phyloP scores from a whole-genome alignment of 139 green algal species.

The Chlamydomonas sphaeroides region DNA sequence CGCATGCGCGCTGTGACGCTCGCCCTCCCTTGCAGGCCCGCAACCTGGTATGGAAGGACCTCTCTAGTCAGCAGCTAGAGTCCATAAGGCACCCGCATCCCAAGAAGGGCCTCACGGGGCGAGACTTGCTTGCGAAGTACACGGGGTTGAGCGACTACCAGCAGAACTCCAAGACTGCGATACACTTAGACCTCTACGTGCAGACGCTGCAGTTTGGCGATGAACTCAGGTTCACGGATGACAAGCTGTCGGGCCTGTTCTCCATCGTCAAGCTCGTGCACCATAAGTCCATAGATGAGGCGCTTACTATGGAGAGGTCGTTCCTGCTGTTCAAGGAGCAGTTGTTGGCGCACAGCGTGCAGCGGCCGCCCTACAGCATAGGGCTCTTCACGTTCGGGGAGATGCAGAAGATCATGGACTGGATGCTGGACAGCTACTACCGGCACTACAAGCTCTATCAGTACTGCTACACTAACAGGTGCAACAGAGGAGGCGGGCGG shows the following conservation, averaged over 20 bases:
- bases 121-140: slow-evolving; percentile 51
- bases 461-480: slow-evolving; percentile 73
- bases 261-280: slow-evolving; percentile 71
- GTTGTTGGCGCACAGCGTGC: slow-evolving; percentile 67
- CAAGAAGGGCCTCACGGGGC: slow-evolving; percentile 44
- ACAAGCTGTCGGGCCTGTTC: slow-evolving; percentile 70
- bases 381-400: slow-evolving; percentile 70
- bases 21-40: slow-evolving; percentile 12
- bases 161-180: slow-evolving; percentile 31
- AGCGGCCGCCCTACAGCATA: slow-evolving; percentile 75
- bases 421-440: slow-evolving; percentile 74
- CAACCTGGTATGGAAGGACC: slow-evolving; percentile 54
- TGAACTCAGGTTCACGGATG: slow-evolving; percentile 49
- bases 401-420: slow-evolving; percentile 64
- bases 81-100: slow-evolving; percentile 44
- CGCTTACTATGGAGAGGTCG: slow-evolving; percentile 60
- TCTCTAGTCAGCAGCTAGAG: slow-evolving; percentile 45
- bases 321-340: slow-evolving; percentile 59
- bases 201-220: slow-evolving; percentile 51
- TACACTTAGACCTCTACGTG: slow-evolving; percentile 54
- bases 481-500: no score
- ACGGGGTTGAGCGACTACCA: slow-evolving; percentile 29
- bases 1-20: no score
- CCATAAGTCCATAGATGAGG: slow-evolving; percentile 18
- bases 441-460: slow-evolving; percentile 83